These are phyloP conservation scores for Marvania coccoides DNA, from an alignment of 139 green algal species.

Conservation along the genomic window DNA sequence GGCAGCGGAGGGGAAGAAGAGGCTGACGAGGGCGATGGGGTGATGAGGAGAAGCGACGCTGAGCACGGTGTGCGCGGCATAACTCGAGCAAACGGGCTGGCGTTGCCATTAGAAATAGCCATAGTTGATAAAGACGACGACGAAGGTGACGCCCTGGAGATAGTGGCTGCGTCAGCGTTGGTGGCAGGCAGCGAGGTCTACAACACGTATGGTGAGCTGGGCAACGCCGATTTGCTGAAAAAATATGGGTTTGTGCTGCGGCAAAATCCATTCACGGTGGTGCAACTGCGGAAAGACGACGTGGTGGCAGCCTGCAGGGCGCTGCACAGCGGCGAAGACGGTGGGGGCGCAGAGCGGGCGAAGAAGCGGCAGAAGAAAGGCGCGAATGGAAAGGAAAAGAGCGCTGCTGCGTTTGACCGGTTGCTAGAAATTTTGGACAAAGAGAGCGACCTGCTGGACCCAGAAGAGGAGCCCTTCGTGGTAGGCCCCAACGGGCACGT, in stretches of 20 bases:
- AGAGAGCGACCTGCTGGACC: conserved; percentile 28
- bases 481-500: conserved; percentile 33
- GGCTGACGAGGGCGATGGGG: neutral
- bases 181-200: conserved; percentile 40
- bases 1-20: conserved; percentile 8
- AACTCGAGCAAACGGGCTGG: conserved; percentile 17
- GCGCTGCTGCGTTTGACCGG: neutral
- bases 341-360: neutral
- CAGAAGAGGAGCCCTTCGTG: conserved; percentile 38
- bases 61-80: neutral
- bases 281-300: conserved; percentile 16
- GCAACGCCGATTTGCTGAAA: conserved; percentile 44
- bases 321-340: neutral
- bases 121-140: conserved; percentile 40
- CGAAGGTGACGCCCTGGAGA: conserved; percentile 38
- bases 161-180: conserved; percentile 51
- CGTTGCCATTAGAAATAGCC: conserved; percentile 61
- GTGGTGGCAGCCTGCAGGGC: neutral
- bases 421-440: neutral
- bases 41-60: neutral
- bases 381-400: neutral
- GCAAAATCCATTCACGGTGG: conserved; percentile 40
- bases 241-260: conserved; percentile 61
- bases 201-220: conserved; percentile 59
- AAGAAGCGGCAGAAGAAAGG: neutral